Conservation (phyloP, 495 filamentous ascomycete genomes). For the Extremus antarcticus region DNA sequence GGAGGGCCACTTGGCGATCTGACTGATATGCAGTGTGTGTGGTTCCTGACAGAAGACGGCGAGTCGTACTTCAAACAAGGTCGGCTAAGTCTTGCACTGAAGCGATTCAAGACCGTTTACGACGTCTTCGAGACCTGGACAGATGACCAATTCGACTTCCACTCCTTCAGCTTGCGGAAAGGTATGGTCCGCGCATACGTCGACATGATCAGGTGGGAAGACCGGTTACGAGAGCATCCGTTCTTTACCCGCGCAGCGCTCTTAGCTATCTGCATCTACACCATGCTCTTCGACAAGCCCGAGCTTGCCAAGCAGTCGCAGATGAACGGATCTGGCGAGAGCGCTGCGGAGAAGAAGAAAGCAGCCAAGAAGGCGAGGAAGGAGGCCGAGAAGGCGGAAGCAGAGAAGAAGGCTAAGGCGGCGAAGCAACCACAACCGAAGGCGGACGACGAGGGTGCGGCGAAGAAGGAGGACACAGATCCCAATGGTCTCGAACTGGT, state of each 20-base stretch:
- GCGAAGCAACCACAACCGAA: conserved; percentile 42
- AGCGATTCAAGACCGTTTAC: conserved; percentile 73
- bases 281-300: conserved; percentile 69
- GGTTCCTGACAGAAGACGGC: conserved; percentile 92
- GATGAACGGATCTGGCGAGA: conserved; percentile 44
- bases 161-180: conserved; percentile 89
- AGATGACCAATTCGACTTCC: conserved; percentile 98
- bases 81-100: conserved; percentile 75
- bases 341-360: conserved; percentile 74
- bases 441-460: conserved; percentile 38
- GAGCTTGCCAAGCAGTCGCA: conserved; percentile 46
- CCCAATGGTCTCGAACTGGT: conserved; percentile 66
- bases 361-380: conserved; percentile 90
- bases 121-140: conserved; percentile 96
- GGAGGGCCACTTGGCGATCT: conserved; percentile 85
- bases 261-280: conserved; percentile 67
- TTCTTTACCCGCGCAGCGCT: conserved; percentile 85
- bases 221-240: conserved; percentile 77
- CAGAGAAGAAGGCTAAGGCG: conserved; percentile 68
- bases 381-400: conserved; percentile 77
- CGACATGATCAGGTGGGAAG: conserved; percentile 95
- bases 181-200: conserved; percentile 91
- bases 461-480: conserved; percentile 77
- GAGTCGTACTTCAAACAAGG: conserved; percentile 77
- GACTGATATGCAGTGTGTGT: conserved; percentile 96